Evolutionary conservation across 2,329 filamentous ascomycete species (phyloP).

Genomic region (Sordariomycetes sp.): DNA sequence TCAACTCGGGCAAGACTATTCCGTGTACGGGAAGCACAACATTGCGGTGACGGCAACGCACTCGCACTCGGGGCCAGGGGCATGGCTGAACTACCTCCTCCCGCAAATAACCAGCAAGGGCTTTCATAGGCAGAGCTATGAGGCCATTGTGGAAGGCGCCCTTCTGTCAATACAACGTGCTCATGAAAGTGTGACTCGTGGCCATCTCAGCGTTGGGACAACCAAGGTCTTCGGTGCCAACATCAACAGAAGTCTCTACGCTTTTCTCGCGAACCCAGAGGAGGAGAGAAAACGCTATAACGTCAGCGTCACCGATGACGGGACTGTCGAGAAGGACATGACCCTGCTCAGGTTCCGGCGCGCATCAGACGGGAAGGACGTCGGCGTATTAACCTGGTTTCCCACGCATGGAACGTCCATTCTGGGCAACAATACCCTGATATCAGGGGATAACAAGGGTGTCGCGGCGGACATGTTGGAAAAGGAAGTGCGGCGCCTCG

Average conservation of each 20-base stretch:
- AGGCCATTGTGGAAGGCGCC: constrained; percentile 79
- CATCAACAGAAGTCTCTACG: constrained; percentile 74
- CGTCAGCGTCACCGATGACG: constrained; percentile 20
- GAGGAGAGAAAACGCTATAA: constrained; percentile 60
- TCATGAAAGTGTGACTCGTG: constrained; percentile 43
- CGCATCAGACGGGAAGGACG: constrained; percentile 58
- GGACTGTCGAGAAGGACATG: constrained; percentile 61
- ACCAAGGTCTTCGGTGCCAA: constrained; percentile 58
- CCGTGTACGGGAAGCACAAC: constrained; percentile 67
- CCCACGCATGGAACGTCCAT: constrained; percentile 85
- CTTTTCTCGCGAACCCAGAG: constrained; percentile 73
- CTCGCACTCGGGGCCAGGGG: constrained; percentile 82
- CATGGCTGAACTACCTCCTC: constrained; percentile 88
- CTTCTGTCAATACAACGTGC: constrained; percentile 73
- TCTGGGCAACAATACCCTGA: constrained; percentile 79
- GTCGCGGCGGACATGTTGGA: constrained; percentile 80
- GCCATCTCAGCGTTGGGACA: constrained; percentile 55
- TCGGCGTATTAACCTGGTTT: constrained; percentile 84
- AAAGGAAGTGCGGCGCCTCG: constrained; percentile 45
- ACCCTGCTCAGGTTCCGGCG: constrained; percentile 67
- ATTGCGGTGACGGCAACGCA: constrained; percentile 88
- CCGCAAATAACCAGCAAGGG: constrained; percentile 84
- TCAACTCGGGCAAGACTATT: constrained; percentile 60
- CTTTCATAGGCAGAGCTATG: constrained; percentile 78
- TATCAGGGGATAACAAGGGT: constrained; percentile 88